Conservation (phyloP, 257 asterid genomes). For the Solanum rostratum region DNA sequence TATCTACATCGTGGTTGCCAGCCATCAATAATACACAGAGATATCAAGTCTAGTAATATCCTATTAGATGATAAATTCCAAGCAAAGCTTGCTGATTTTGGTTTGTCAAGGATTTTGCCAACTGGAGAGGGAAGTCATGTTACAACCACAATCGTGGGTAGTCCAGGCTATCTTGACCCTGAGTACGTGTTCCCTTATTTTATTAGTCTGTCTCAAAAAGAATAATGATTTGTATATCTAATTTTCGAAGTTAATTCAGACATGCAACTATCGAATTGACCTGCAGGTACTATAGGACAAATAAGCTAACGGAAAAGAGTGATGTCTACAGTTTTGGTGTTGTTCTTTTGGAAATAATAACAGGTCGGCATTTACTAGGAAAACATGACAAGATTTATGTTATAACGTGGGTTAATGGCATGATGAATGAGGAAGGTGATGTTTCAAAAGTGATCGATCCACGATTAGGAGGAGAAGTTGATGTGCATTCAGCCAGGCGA, state of each 20-base stretch:
- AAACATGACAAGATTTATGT: constrained; percentile 6
- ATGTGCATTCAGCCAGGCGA: constrained; percentile 6
- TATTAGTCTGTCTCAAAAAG: not conserved
- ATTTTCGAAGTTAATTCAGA: not conserved
- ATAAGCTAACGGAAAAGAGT: constrained; percentile 14
- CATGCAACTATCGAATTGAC: not conserved
- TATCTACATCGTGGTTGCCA: constrained; percentile 36
- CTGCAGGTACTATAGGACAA: not conserved
- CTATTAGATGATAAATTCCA: constrained; percentile 15
- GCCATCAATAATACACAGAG: constrained; percentile 34
- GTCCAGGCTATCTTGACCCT: constrained; percentile 29
- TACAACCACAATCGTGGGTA: constrained; percentile 18
- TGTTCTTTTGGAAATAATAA: constrained; percentile 1
- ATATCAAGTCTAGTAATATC: constrained; percentile 25
- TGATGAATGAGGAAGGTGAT: constrained; percentile 10
- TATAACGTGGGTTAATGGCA: constrained; percentile 9
- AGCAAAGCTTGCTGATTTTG: constrained; percentile 36
- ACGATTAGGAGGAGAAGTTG: constrained; percentile 8
- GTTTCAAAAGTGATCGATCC: constrained; percentile 16
- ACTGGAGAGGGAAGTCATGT: constrained; percentile 8
- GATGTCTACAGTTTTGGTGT: constrained; percentile 29
- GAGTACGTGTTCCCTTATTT: constrained; percentile 1
- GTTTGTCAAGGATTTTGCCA: constrained; percentile 24
- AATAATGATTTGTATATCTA: not conserved
- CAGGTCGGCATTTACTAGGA: constrained; percentile 4